Percentiles rank a stretch among this genome's conserved stretches.
phyloP scores from a whole-genome alignment of 495 filamentous ascomycete species.

The Melanomma pulvis-pyrius region DNA sequence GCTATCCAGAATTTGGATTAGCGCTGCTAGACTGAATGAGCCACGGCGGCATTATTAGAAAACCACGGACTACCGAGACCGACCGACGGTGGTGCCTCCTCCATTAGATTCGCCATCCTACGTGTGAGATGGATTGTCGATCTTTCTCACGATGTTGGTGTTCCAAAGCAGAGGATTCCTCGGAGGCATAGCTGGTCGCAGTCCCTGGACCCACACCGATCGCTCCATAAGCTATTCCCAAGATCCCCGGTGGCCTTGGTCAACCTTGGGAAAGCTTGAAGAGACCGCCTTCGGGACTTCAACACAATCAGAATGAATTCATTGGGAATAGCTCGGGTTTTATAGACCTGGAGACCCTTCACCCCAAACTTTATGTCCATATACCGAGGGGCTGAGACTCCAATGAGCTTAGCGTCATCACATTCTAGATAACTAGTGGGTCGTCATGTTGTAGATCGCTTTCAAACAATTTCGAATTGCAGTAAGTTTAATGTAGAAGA shows the following conservation, averaged over 20 bases:
- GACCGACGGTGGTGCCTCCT: not conserved
- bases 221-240: not conserved
- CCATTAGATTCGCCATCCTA: not conserved
- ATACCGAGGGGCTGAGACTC: not conserved
- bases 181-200: not conserved
- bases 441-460: not conserved
- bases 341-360: not conserved
- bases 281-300: not conserved
- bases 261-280: slow-evolving; percentile 2
- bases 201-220: not conserved
- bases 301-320: not conserved
- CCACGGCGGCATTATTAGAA: not conserved
- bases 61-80: not conserved
- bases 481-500: too few species aligned
- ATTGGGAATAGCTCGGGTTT: too few species aligned
- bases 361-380: not conserved
- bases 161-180: not conserved
- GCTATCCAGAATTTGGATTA: too few species aligned
- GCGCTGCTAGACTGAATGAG: not conserved
- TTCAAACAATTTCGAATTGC: not conserved
- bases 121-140: not conserved
- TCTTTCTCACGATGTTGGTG: not conserved
- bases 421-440: not conserved
- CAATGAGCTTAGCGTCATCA: not conserved
- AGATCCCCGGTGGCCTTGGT: not conserved